Percentiles rank a stretch among this genome's conserved stretches.
These are phyloP conservation scores for Suillus variegatus DNA, from an alignment of 768 basidiomycete species.

Conservation along the genomic window DNA sequence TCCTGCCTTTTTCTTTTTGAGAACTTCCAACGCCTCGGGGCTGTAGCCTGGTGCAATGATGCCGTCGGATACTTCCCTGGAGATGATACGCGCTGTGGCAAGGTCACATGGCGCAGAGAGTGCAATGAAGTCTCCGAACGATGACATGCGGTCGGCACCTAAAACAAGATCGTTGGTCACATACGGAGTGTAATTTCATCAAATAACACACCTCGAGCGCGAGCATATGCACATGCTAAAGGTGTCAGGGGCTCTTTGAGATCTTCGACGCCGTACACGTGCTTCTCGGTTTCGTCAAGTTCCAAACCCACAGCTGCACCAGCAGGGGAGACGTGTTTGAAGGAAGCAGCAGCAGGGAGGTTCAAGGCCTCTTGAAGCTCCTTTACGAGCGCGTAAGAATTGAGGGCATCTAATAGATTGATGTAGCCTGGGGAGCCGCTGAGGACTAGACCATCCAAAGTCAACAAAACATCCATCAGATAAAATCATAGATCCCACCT, in stretches of 20 bases:
- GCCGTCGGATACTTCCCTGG: conserved; percentile 98
- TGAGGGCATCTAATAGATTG: conserved; percentile 96
- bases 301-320: conserved; percentile 92
- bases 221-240: conserved; percentile 91
- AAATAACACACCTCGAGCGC: conserved; percentile 74
- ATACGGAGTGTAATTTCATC: background rate
- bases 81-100: conserved; percentile 94
- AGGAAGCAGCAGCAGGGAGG: conserved; percentile 95
- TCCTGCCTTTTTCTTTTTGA: conserved; percentile 95
- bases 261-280: conserved; percentile 96
- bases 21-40: conserved; percentile 82
- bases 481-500: conserved; percentile 44
- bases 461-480: background rate
- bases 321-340: conserved; percentile 99
- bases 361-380: conserved; percentile 86
- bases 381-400: conserved; percentile 94
- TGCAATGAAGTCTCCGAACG: conserved; percentile 98
- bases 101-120: conserved; percentile 91
- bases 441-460: conserved; percentile 55
- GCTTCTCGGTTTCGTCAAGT: conserved; percentile 82
- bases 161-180: conserved; percentile 12
- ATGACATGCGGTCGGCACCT: conserved; percentile 99
- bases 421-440: conserved; percentile 97
- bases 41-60: conserved; percentile 96
- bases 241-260: conserved; percentile 87